Conservation (phyloP, 495 filamentous ascomycete species). For the Massariosphaeria phaeospora region DNA sequence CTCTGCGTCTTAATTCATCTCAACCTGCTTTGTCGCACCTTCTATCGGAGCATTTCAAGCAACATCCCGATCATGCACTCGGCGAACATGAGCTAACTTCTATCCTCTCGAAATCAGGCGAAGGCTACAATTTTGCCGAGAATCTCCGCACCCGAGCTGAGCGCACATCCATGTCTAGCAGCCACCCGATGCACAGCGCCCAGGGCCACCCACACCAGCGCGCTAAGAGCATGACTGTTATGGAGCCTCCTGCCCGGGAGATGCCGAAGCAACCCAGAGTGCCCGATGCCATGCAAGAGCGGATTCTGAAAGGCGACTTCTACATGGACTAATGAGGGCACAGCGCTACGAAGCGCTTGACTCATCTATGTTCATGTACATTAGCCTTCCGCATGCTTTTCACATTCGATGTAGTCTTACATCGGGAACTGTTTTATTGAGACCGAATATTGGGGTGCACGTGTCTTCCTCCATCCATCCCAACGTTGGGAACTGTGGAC, state of each 20-base stretch:
- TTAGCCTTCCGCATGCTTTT: conserved; percentile 1
- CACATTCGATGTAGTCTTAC: neutral
- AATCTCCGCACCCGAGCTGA: conserved; percentile 85
- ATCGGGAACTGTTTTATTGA: neutral
- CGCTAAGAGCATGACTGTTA: conserved; percentile 61
- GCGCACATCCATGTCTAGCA: conserved; percentile 60
- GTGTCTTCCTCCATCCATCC: neutral
- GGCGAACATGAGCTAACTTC: conserved; percentile 56
- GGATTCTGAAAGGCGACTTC: conserved; percentile 94
- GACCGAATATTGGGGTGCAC: neutral
- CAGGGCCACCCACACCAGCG: conserved; percentile 46
- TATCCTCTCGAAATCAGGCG: conserved; percentile 60
- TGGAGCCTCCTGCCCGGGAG: conserved; percentile 54
- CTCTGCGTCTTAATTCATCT: conserved; percentile 39
- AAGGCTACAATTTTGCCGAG: conserved; percentile 92
- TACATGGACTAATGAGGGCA: conserved; percentile 74
- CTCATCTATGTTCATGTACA: conserved; percentile 18
- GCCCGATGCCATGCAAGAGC: conserved; percentile 90
- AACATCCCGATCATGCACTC: conserved; percentile 22
- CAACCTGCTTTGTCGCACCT: conserved; percentile 12
- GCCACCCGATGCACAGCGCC: conserved; percentile 27
- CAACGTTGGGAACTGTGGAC: neutral
- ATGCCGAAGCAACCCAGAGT: conserved; percentile 49
- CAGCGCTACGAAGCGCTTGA: neutral
- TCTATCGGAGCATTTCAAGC: conserved; percentile 23